phyloP scores from a whole-genome alignment of 202 grass and related monocot species.

The Brachypodium distachyon region DNA sequence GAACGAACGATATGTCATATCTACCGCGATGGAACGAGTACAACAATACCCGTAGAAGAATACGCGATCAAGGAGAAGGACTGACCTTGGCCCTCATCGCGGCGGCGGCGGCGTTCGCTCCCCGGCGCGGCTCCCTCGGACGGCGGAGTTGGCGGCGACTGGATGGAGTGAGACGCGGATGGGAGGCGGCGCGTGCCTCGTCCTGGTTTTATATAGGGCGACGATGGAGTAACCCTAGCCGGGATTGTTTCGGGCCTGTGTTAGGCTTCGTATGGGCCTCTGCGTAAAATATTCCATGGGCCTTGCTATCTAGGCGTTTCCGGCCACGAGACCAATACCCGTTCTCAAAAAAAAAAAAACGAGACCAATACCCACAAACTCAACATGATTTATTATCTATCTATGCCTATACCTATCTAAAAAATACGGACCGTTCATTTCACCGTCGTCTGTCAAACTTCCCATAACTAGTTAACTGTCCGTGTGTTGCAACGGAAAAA shows the following conservation, averaged over 20 bases:
- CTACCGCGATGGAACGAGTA: not conserved
- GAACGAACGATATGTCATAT: not conserved
- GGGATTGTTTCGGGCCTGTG: not conserved
- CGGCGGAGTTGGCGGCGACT: not conserved
- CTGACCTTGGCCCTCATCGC: constrained; percentile 62
- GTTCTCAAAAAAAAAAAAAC: no score
- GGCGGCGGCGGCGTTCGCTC: not conserved
- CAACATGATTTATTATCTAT: no score
- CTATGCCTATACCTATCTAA: no score
- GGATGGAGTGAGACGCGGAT: not conserved
- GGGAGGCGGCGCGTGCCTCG: not conserved
- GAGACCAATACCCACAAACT: no score
- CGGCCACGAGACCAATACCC: no score
- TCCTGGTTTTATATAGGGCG: constrained; percentile 2
- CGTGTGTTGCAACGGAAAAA: no score
- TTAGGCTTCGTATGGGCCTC: not conserved
- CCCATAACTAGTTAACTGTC: no score
- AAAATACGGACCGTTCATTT: no score
- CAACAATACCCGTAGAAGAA: not conserved
- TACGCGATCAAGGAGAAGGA: not conserved
- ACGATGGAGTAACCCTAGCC: constrained; percentile 22
- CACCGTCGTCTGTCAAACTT: no score
- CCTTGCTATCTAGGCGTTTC: no score
- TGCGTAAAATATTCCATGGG: not conserved
- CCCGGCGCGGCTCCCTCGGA: not conserved